A percentile compares a stretch with the other conserved stretches of the same genome.
These are phyloP conservation scores for Clathrus columnatus DNA, from an alignment of 768 basidiomycete genomes.

Conservation along the genomic window DNA sequence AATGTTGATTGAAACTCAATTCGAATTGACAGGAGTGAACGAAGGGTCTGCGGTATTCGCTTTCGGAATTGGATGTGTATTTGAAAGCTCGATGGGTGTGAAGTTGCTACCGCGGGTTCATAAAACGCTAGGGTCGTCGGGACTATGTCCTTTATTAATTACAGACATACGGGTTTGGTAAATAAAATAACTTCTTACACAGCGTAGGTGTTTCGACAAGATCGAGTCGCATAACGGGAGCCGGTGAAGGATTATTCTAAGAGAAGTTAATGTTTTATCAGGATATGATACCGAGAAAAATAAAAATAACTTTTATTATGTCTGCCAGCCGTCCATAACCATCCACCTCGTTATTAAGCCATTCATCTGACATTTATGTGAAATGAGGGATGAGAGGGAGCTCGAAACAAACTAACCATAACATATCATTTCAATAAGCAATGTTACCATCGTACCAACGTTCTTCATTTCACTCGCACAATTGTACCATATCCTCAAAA, in stretches of 20 bases:
- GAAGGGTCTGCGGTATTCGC: conserved; percentile 37
- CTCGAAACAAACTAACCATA: conserved; percentile 42
- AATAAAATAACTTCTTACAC: conserved; percentile 34
- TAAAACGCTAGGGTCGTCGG: conserved; percentile 64
- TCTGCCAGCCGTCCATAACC: neutral
- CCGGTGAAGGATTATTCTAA: conserved; percentile 65
- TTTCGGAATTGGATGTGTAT: conserved; percentile 49
- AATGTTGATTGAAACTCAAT: conserved; percentile 50
- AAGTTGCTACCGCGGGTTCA: conserved; percentile 50
- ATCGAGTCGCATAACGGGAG: conserved; percentile 49
- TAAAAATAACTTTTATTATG: conserved; percentile 49
- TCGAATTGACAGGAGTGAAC: conserved; percentile 54
- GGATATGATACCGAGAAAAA: neutral
- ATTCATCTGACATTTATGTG: neutral
- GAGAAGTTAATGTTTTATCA: neutral
- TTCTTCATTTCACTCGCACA: conserved; percentile 75
- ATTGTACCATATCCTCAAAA: conserved; percentile 72
- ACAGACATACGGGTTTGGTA: conserved; percentile 6
- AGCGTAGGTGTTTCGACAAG: conserved; percentile 54
- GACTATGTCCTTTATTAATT: conserved; percentile 36
- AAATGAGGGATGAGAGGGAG: neutral
- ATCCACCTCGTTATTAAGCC: neutral
- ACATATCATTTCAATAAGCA: conserved; percentile 79
- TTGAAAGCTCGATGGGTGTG: conserved; percentile 64
- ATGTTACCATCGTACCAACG: conserved; percentile 61